Percentiles rank a stretch among this genome's conserved stretches.
phyloP scores from a whole-genome alignment of 306 rosid species.

The Glycyrrhiza uralensis region DNA sequence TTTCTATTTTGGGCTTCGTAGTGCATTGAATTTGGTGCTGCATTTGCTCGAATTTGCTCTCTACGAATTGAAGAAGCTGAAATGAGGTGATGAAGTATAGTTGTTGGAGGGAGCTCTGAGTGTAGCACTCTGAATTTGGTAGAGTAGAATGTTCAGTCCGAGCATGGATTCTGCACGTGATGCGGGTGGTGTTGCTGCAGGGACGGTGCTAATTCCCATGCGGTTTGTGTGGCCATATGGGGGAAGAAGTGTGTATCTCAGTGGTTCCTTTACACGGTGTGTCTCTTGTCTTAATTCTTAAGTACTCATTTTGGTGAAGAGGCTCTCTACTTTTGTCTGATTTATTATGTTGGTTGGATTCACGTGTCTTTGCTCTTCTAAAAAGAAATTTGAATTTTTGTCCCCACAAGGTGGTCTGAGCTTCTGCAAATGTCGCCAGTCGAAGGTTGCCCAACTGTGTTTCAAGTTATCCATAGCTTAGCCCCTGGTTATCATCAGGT shows the following conservation, averaged over 20 bases:
- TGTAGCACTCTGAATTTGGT: slow-evolving; percentile 22
- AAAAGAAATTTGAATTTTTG: neutral
- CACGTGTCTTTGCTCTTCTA: neutral
- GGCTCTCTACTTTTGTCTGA: neutral
- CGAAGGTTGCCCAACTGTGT: slow-evolving; percentile 91
- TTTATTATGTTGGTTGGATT: slow-evolving; percentile 15
- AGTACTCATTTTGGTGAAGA: slow-evolving; percentile 2
- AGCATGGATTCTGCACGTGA: slow-evolving; percentile 68
- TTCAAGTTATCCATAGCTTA: slow-evolving; percentile 81
- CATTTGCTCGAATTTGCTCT: slow-evolving; percentile 40
- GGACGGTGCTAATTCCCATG: slow-evolving; percentile 71
- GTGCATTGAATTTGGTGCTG: slow-evolving; percentile 41
- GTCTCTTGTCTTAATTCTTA: slow-evolving; percentile 3
- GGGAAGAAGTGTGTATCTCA: slow-evolving; percentile 75
- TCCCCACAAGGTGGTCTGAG: slow-evolving; percentile 86
- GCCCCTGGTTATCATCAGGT: slow-evolving; percentile 93
- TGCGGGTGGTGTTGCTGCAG: slow-evolving; percentile 53
- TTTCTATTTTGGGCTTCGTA: neutral
- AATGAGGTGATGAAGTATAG: slow-evolving; percentile 35
- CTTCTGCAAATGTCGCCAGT: slow-evolving; percentile 86
- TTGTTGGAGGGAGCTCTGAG: slow-evolving; percentile 38
- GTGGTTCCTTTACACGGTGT: slow-evolving; percentile 87
- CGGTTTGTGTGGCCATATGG: slow-evolving; percentile 97
- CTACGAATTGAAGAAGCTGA: slow-evolving; percentile 32
- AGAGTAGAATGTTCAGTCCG: slow-evolving; percentile 51